These are phyloP conservation scores for Leccinum griseonigrum DNA, from an alignment of 1,284 basidiomycete genomes.

Conservation along the genomic window DNA sequence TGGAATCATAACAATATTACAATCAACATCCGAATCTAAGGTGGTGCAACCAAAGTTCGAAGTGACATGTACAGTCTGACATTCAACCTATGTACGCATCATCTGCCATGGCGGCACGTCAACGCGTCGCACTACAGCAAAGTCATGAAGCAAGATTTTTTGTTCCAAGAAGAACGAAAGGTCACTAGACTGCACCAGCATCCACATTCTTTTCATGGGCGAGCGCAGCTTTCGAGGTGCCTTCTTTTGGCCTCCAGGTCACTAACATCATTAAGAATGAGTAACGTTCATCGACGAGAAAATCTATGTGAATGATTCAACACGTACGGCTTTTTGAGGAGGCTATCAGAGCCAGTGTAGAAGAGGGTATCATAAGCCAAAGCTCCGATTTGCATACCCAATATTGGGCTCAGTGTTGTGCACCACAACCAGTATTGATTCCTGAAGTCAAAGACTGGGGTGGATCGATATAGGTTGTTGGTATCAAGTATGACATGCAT, in stretches of 20 bases:
- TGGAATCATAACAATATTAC: not conserved
- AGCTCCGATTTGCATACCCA: constrained; percentile 52
- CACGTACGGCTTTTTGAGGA: constrained; percentile 51
- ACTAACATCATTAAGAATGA: constrained; percentile 11
- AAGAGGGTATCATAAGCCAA: constrained; percentile 54
- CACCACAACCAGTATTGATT: constrained; percentile 80
- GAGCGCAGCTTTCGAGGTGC: constrained; percentile 19
- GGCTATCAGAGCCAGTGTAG: constrained; percentile 52
- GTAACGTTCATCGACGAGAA: not conserved
- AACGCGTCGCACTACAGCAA: not conserved
- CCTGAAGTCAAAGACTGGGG: constrained; percentile 44
- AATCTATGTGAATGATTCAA: not conserved
- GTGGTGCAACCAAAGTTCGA: not conserved
- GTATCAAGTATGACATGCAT: constrained; percentile 5
- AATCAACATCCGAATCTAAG: not conserved
- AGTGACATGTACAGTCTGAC: not conserved
- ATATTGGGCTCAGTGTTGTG: constrained; percentile 55
- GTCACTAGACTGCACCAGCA: constrained; percentile 31
- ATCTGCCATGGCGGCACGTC: not conserved
- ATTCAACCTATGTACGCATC: not conserved
- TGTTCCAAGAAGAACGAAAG: not conserved
- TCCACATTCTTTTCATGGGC: not conserved
- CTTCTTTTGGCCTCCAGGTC: constrained; percentile 6
- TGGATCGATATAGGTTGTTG: not conserved
- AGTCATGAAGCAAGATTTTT: not conserved